Conservation (phyloP, 768 basidiomycete species). For the Lactarius evosmus region DNA sequence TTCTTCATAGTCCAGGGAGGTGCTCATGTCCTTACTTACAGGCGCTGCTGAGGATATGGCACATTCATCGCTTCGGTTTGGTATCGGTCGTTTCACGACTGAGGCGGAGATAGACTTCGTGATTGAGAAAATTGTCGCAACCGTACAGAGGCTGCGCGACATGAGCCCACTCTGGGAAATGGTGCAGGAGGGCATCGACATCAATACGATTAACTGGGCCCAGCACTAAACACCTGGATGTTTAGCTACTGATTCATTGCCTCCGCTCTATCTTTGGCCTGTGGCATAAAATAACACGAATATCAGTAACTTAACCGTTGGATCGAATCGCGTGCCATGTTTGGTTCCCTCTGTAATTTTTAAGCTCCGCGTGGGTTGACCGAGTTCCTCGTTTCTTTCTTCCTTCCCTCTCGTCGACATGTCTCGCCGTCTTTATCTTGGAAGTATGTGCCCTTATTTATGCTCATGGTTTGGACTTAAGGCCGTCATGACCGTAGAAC, state of each 20-base stretch:
- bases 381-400: constrained; percentile 6
- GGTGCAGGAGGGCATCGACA: constrained; percentile 98
- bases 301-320: background rate
- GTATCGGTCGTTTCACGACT: constrained; percentile 96
- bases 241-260: constrained; percentile 1
- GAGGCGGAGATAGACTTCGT: constrained; percentile 97
- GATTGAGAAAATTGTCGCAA: constrained; percentile 76
- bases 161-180: constrained; percentile 99
- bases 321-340: constrained; percentile 19
- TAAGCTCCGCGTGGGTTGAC: constrained; percentile 22
- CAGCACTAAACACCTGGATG: constrained; percentile 45
- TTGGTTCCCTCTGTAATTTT: constrained; percentile 12
- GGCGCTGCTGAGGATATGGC: constrained; percentile 99
- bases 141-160: constrained; percentile 86
- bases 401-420: constrained; percentile 44
- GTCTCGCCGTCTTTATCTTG: constrained; percentile 84
- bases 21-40: constrained; percentile 30
- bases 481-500: constrained; percentile 45
- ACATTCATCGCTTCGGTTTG: constrained; percentile 95
- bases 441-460: constrained; percentile 50
- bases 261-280: background rate
- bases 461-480: constrained; percentile 6
- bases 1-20: constrained; percentile 5
- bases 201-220: constrained; percentile 93
- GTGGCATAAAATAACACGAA: constrained; percentile 2